Evolutionary conservation across 441 rosid genomes (phyloP), one percentile per base, ranked within the genome.

Genomic region (Gossypium davidsonii): DNA sequence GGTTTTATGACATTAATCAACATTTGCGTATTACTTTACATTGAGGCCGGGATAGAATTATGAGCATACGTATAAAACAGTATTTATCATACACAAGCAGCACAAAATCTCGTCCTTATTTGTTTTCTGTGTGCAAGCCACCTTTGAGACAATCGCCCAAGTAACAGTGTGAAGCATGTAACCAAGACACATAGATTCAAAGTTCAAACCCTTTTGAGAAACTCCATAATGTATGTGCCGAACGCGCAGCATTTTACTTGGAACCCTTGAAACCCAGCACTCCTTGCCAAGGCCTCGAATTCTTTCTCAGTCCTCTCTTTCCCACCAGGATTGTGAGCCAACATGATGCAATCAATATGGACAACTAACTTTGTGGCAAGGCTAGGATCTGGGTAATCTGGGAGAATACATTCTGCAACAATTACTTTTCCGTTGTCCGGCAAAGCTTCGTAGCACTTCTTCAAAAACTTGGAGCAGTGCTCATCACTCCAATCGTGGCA

Each of bases 401-500:
- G 97, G 62, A 92, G 87, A 18, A 85, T 74, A 77, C 85, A 88
- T 72, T 92, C 97, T 1, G 85, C 86, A 11, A 90, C 81, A 9
- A 92, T 85, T 75, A 90, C 91, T 78, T 89, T 92, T 8, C 95
- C 97, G 10, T 88, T 75, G 20, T 71, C 70, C 4, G 96, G 96
- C 31, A 91, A 90, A 0, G 96, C 87, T 52, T 84, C 72, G 70
- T 85, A 85, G 80, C 96, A 90, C 26, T 90, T 92, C 74, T 86
- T 89, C 85, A 92, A 81, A 66, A 92, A 83, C 17, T 87, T 90
- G 3, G 79, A 59, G 73, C 96, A 88, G 71, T 87, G 94, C 17
- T 86, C 89, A 8, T 92, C 96, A 23, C 91, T 90, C 97, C 97
- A 92, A n/a, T 92, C 94, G 11, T 92, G 97, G 15, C 91, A 90